These are phyloP conservation scores for Russula virescens DNA, from an alignment of 768 basidiomycete genomes.

Conservation along the genomic window DNA sequence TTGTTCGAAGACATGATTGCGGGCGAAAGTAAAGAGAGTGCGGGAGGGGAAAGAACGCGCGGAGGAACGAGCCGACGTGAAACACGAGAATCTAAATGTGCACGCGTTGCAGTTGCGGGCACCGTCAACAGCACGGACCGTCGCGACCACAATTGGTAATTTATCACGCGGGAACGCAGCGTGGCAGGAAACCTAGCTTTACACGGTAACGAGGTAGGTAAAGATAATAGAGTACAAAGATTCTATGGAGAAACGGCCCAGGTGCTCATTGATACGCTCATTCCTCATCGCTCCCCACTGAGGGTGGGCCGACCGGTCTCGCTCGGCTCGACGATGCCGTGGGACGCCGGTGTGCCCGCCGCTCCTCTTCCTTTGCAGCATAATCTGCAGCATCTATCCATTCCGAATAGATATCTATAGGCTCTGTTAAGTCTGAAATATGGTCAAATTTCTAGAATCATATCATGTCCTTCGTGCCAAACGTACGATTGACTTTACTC, in stretches of 20 bases:
- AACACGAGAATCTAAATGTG: constrained; percentile 5
- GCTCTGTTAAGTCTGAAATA: constrained; percentile 69
- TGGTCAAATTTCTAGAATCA: constrained; percentile 22
- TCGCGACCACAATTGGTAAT: constrained; percentile 20
- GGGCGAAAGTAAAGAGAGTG: not conserved
- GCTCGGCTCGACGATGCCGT: constrained; percentile 48
- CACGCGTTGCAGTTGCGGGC: constrained; percentile 9
- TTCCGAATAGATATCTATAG: constrained; percentile 85
- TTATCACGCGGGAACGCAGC: not conserved
- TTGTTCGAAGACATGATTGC: constrained; percentile 62
- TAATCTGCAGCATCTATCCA: constrained; percentile 90
- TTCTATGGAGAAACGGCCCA: not conserved
- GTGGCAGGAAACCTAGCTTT: not conserved
- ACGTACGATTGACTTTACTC: constrained; percentile 79
- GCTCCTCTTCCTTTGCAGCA: constrained; percentile 58
- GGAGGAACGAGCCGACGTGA: constrained; percentile 1
- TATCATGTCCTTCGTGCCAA: not conserved
- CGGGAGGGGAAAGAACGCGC: not conserved
- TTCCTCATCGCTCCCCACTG: constrained; percentile 46
- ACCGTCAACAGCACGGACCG: not conserved
- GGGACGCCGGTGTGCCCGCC: constrained; percentile 41
- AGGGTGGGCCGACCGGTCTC: constrained; percentile 31
- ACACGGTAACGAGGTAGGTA: constrained; percentile 4
- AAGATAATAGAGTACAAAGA: not conserved
- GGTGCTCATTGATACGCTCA: constrained; percentile 27